Conservation (phyloP, 495 filamentous ascomycete species). For the Lasiosphaeria ovina region DNA sequence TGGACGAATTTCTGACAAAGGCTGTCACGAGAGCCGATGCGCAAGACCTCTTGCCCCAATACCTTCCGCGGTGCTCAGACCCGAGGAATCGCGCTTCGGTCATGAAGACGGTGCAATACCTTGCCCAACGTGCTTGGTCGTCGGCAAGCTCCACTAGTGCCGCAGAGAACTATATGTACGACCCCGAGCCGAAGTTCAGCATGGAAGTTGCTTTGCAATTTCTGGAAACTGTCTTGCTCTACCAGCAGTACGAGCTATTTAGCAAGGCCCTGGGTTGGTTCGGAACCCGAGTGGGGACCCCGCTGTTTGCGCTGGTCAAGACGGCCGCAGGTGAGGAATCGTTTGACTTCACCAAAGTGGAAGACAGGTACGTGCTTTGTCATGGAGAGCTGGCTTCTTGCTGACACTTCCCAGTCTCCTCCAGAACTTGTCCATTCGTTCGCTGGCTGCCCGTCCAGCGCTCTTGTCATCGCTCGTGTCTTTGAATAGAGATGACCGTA, state of each 20-base stretch:
- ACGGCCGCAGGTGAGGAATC: neutral
- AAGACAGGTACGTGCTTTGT: slow-evolving; percentile 8
- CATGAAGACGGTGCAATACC: slow-evolving; percentile 9
- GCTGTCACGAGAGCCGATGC: too few relatives aligned
- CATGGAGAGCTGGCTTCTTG: neutral
- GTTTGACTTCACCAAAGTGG: slow-evolving; percentile 14
- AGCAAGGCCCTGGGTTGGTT: slow-evolving; percentile 12
- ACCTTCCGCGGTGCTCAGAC: too few relatives aligned
- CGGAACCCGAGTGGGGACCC: neutral
- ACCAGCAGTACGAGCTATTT: slow-evolving; percentile 18
- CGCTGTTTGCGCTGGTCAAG: slow-evolving; percentile 6
- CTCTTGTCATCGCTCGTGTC: slow-evolving; percentile 9
- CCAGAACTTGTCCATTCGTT: neutral
- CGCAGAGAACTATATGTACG: neutral
- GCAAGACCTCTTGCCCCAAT: too few relatives aligned
- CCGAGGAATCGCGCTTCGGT: slow-evolving; percentile 3
- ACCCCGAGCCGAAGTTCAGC: neutral
- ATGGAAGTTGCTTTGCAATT: slow-evolving; percentile 1
- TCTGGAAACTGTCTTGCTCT: neutral
- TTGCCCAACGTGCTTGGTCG: slow-evolving; percentile 13
- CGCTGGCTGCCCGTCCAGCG: neutral
- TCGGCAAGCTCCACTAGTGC: neutral
- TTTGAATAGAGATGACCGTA: neutral
- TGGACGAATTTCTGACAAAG: too few relatives aligned
- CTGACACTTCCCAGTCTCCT: neutral